Conservation (phyloP, 768 basidiomycete species). For the Neoboletus subvelutipes region DNA sequence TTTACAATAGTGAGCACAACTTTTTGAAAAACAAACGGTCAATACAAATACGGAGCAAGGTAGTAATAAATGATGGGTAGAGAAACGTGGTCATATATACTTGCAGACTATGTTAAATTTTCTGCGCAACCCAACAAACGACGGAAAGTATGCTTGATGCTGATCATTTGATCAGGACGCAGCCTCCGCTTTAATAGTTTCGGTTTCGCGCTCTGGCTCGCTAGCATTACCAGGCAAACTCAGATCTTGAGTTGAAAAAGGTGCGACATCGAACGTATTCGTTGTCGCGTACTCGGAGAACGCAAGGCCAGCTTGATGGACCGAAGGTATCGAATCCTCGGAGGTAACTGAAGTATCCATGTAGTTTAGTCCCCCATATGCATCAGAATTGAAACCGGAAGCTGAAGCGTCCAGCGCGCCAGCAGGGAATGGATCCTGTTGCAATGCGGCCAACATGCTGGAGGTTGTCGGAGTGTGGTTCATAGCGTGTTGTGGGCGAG, state of each 20-base stretch:
- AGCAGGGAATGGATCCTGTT: slow-evolving; percentile 68
- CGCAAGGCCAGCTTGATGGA: slow-evolving; percentile 62
- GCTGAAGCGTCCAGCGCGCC: slow-evolving; percentile 65
- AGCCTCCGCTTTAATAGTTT: slow-evolving; percentile 68
- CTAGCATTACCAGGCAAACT: slow-evolving; percentile 53
- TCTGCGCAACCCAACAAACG: slow-evolving; percentile 28
- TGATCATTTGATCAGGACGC: slow-evolving; percentile 26
- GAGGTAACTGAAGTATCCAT: slow-evolving; percentile 69
- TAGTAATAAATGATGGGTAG: slow-evolving; percentile 37
- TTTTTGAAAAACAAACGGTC: slow-evolving; percentile 34
- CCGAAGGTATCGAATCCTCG: slow-evolving; percentile 60
- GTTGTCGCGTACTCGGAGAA: slow-evolving; percentile 71
- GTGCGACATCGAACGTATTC: slow-evolving; percentile 66
- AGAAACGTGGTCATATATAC: slow-evolving; percentile 34
- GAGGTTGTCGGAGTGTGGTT: slow-evolving; percentile 83
- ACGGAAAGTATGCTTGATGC: slow-evolving; percentile 21
- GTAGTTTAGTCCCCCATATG: slow-evolving; percentile 69
- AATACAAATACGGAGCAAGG: slow-evolving; percentile 40
- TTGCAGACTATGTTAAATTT: slow-evolving; percentile 32
- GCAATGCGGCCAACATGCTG: slow-evolving; percentile 87
- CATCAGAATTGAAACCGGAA: slow-evolving; percentile 63
- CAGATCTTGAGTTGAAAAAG: slow-evolving; percentile 67
- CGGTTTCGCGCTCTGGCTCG: slow-evolving; percentile 63
- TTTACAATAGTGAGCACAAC: slow-evolving; percentile 38
- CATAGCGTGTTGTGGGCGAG: slow-evolving; percentile 63